Conservation (phyloP, 257 asterid species). For the Nyctanthes arbortristis region DNA sequence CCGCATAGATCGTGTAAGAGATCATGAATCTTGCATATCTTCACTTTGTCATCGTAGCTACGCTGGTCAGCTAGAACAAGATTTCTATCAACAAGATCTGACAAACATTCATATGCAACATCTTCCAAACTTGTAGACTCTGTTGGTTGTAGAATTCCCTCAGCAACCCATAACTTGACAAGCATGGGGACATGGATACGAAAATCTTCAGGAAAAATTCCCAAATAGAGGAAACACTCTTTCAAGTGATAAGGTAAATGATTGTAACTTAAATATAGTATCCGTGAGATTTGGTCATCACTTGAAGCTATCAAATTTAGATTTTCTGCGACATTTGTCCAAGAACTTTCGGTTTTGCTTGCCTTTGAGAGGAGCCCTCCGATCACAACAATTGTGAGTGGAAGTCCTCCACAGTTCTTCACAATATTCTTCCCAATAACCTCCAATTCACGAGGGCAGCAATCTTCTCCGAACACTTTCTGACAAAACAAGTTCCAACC, state of each 20-base stretch:
- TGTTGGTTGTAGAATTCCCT: slow-evolving; percentile 15
- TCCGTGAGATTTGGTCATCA: background rate
- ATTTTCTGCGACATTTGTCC: slow-evolving; percentile 15
- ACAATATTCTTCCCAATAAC: slow-evolving; percentile 20
- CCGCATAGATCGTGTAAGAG: slow-evolving; percentile 15
- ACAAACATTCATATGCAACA: slow-evolving; percentile 16
- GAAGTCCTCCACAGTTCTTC: slow-evolving; percentile 26
- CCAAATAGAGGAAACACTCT: slow-evolving; percentile 24
- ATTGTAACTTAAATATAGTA: slow-evolving; percentile 23
- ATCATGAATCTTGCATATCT: slow-evolving; percentile 28
- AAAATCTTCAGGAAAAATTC: slow-evolving; percentile 21
- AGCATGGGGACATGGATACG: slow-evolving; percentile 13
- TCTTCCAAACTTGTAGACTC: slow-evolving; percentile 5
- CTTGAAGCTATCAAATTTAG: background rate
- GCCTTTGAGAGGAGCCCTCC: slow-evolving; percentile 21
- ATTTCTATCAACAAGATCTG: slow-evolving; percentile 22
- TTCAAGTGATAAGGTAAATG: slow-evolving; percentile 21
- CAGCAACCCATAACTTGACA: slow-evolving; percentile 26
- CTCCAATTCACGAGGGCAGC: background rate
- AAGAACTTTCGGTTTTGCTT: background rate
- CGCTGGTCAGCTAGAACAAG: slow-evolving; percentile 5
- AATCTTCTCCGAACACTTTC: slow-evolving; percentile 10
- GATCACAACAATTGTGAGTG: slow-evolving; percentile 24
- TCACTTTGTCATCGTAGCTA: slow-evolving; percentile 2
- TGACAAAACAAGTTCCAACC: slow-evolving; percentile 21